Evolutionary conservation across 2,329 filamentous ascomycete species (phyloP).

Genomic region (Hymenoscyphus fructigenus): DNA sequence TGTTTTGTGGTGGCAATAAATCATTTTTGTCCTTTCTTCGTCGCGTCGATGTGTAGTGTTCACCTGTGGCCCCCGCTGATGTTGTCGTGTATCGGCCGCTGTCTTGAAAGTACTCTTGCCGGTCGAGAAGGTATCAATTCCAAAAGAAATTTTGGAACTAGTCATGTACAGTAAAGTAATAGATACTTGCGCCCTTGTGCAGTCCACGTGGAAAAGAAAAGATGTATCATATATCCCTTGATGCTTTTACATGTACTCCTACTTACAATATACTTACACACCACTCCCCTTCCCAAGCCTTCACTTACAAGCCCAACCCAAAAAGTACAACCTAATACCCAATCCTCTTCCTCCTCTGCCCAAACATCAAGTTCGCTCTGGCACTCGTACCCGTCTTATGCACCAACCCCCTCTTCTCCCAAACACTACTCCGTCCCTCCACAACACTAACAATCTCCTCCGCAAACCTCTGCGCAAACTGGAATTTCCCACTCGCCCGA

Average conservation of each 20-base stretch:
- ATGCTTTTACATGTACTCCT: neutral
- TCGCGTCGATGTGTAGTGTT: too few species aligned
- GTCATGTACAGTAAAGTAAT: too few species aligned
- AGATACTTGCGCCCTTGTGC: too few species aligned
- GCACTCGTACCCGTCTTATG: constrained; percentile 81
- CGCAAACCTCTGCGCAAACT: constrained; percentile 76
- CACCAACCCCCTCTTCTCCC: constrained; percentile 75
- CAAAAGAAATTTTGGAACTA: too few species aligned
- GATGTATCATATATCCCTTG: neutral
- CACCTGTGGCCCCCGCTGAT: too few species aligned
- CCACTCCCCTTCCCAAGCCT: neutral
- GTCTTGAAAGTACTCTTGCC: too few species aligned
- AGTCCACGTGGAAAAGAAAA: neutral
- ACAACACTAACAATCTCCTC: constrained; percentile 85
- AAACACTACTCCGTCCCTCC: constrained; percentile 79
- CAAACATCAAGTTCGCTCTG: constrained; percentile 66
- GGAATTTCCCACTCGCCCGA: constrained; percentile 66
- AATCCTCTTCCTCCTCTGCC: constrained; percentile 36
- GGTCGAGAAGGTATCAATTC: too few species aligned
- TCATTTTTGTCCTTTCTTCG: too few species aligned
- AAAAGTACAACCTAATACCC: neutral
- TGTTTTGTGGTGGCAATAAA: too few species aligned
- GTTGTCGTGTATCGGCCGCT: too few species aligned
- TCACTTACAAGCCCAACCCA: neutral
- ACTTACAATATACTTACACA: constrained; percentile 22